Base-by-base conservation (phyloP, 2,329 filamentous ascomycete genomes). In the Zymoseptoria pseudotritici region DNA sequence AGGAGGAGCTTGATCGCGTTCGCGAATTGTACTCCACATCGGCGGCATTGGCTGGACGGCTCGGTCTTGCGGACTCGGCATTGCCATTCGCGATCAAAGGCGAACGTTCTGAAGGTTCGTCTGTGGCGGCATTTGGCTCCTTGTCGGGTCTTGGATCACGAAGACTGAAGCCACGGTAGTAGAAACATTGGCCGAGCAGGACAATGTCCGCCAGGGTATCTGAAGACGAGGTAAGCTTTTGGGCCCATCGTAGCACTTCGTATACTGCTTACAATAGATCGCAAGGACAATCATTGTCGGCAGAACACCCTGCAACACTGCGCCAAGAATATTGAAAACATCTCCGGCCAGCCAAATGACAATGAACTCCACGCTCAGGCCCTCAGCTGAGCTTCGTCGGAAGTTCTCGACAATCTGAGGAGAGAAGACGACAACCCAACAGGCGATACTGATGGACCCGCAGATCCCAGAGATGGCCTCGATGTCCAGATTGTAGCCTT, bases 361-460 rank as follows among this genome's bases (percentile, higher is more conserved):
- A 71, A 97, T 86, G 78, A 97, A 99, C 58, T 93, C 87, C 13
- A 97, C 83, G 0, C 90, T 96, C 1, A 97, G 81, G 2, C 91
- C 93, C 72, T 97, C 91, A 60, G 91, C 90, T 50, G 89, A 95
- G 66, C 84, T 80, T 58, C 91, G 85, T 64, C 86, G 87, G 77
- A 96, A 97, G 73, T 97, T 97, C 71, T 96, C 91, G 68, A 96
- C 87, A 68, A 99, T 97, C 69, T 99, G 94, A 2, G 94, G 94
- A 0, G 91, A 94, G 78, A 97, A 99, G 60, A 99, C 94, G 42
- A 97, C 90, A 59, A 97, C 89, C 94, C 94, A 97, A 73, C 92
- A 97, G 55, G 92, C 92, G 72, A 99, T 97, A 53, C 91, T 96
- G 67, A 99, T 92, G 8, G 92, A 96, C 42, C 92, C 93, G 76